Percentiles rank a stretch among this genome's conserved stretches.
Conservation (phyloP, 495 filamentous ascomycete species). For the Penicillium lagena region DNA sequence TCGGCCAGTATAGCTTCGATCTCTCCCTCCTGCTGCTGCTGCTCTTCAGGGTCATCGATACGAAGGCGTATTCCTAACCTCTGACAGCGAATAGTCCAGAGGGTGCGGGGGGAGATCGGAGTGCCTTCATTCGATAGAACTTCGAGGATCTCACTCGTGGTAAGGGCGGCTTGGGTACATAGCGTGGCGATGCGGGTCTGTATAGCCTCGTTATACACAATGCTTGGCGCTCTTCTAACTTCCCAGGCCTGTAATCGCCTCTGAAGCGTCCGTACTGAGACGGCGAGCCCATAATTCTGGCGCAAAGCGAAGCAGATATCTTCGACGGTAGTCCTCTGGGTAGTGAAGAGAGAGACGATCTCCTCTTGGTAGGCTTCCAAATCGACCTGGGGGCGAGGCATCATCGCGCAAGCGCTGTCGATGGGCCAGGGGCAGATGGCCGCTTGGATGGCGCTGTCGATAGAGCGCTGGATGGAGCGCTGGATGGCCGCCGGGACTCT, state of each 20-base stretch:
- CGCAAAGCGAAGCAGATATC: too few species aligned
- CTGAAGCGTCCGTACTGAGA: constrained; percentile 2
- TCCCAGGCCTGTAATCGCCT: constrained; percentile 3
- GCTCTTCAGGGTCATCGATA: constrained; percentile 1
- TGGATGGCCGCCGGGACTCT: too few species aligned
- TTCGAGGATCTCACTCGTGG: not conserved
- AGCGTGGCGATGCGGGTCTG: constrained; percentile 2
- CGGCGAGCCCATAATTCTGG: too few species aligned
- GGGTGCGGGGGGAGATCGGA: constrained; percentile 2
- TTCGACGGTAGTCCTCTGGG: too few species aligned
- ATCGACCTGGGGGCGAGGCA: too few species aligned
- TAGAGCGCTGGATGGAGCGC: too few species aligned
- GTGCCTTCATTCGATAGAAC: constrained; percentile 4
- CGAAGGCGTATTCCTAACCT: constrained; percentile 2
- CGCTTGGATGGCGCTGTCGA: too few species aligned
- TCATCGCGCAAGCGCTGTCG: too few species aligned
- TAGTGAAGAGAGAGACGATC: too few species aligned
- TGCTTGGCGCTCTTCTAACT: not conserved
- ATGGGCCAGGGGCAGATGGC: too few species aligned
- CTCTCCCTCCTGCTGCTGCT: constrained; percentile 3
- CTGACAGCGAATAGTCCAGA: not conserved
- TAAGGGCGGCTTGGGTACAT: constrained; percentile 1
- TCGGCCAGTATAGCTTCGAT: constrained; percentile 1
- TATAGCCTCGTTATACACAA: not conserved
- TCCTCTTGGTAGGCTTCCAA: too few species aligned